phyloP scores from a whole-genome alignment of 176 grass and related monocot species.

The Saccharum spontaneum region DNA sequence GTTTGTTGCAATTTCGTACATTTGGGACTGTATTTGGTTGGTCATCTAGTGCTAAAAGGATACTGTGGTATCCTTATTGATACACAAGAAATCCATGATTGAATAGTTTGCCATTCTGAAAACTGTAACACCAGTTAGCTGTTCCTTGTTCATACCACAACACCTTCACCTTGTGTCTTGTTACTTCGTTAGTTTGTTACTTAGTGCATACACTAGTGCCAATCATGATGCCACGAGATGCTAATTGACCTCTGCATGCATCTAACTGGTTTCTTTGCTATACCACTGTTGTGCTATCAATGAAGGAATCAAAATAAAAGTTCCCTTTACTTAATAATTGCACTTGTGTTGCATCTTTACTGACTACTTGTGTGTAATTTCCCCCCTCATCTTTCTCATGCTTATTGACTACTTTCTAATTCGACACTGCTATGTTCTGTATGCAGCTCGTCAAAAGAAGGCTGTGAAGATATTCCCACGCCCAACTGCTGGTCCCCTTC shows the following conservation, averaged over 20 bases:
- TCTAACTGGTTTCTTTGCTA: background rate
- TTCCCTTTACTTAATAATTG: background rate
- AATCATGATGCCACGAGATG: background rate
- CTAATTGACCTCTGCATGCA: background rate
- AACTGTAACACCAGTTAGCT: background rate
- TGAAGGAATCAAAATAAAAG: background rate
- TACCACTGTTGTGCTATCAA: background rate
- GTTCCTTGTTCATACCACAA: background rate
- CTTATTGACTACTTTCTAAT: background rate
- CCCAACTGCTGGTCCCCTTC: slow-evolving; percentile 72
- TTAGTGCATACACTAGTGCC: no score
- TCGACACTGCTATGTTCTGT: background rate
- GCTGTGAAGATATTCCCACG: slow-evolving; percentile 93
- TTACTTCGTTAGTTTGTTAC: background rate
- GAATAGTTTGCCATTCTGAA: background rate
- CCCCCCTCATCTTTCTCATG: background rate
- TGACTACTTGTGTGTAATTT: background rate
- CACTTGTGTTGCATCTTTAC: background rate
- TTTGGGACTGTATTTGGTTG: background rate
- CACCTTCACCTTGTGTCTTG: background rate
- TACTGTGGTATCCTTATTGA: background rate
- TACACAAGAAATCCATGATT: background rate
- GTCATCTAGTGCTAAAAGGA: background rate
- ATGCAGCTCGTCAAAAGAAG: slow-evolving; percentile 85
- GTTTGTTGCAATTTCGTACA: background rate